These are phyloP conservation scores for Colletotrichum musae DNA, from an alignment of 2,329 filamentous ascomycete genomes.

Conservation along the genomic window DNA sequence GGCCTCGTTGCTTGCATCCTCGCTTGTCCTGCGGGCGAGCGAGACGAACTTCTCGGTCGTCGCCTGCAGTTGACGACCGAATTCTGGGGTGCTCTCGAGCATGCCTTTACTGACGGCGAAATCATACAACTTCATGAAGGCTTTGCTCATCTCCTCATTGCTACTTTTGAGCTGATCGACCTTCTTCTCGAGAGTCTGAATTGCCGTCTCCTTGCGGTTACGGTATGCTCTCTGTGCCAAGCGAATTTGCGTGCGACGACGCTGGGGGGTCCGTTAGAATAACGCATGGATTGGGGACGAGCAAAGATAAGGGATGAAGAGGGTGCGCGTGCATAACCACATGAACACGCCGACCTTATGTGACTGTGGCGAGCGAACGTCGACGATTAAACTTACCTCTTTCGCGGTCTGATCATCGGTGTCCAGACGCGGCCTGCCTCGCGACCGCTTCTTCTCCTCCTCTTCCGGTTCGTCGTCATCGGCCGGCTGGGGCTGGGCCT, in stretches of 20 bases:
- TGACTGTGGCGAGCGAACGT: too few relatives aligned
- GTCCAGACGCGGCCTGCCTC: constrained; percentile 83
- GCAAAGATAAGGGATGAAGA: background rate
- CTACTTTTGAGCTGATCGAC: constrained; percentile 78
- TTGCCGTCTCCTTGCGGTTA: constrained; percentile 86
- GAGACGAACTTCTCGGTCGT: constrained; percentile 72
- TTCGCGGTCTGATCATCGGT: constrained; percentile 83
- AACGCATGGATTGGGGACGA: background rate
- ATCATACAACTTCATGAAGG: constrained; percentile 78
- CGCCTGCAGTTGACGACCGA: constrained; percentile 69
- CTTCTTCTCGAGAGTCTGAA: constrained; percentile 78
- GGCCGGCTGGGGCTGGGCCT: constrained; percentile 35
- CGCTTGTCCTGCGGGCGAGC: constrained; percentile 63
- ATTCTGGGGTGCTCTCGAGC: constrained; percentile 68
- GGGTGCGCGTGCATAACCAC: background rate
- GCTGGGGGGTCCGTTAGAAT: constrained; percentile 61
- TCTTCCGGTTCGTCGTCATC: constrained; percentile 55
- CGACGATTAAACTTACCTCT: constrained; percentile 72
- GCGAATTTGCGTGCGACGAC: constrained; percentile 88
- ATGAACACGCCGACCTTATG: background rate
- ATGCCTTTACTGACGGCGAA: constrained; percentile 71
- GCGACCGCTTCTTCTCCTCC: constrained; percentile 70
- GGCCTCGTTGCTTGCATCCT: constrained; percentile 53
- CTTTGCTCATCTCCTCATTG: constrained; percentile 81
- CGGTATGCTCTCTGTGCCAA: constrained; percentile 89